phyloP scores from a whole-genome alignment of 83 land plant genomes.

The Thuja plicata region DNA sequence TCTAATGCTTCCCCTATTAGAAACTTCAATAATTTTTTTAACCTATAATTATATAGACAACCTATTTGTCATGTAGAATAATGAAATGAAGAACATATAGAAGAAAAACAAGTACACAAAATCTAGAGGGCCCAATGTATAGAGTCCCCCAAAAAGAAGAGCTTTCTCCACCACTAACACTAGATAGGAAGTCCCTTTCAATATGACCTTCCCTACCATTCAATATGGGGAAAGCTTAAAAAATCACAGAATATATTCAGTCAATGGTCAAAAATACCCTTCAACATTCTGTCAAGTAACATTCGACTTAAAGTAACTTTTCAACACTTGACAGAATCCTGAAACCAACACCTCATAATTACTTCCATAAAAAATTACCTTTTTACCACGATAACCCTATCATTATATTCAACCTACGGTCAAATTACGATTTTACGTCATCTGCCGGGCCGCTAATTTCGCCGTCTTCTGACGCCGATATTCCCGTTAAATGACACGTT shows the following conservation, averaged over 20 bases:
- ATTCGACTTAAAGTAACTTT: neutral
- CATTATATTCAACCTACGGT: neutral
- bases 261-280: neutral
- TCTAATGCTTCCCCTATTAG: no score
- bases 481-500: neutral
- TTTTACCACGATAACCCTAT: neutral
- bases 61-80: no score
- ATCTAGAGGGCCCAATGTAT: no score
- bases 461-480: neutral
- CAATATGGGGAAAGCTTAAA: no score
- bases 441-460: neutral
- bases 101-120: no score
- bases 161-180: no score
- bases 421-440: neutral
- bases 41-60: no score
- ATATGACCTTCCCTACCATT: neutral
- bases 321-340: neutral
- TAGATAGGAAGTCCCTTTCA: no score
- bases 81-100: no score
- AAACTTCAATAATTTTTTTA: no score
- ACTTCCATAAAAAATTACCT: neutral
- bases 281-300: neutral
- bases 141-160: no score
- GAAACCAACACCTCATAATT: neutral
- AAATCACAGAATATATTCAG: neutral